Evolutionary conservation across 176 grass and related monocot genomes (phyloP), one percentile per base, ranked within the genome.

Genomic region (Oryza meyeriana): DNA sequence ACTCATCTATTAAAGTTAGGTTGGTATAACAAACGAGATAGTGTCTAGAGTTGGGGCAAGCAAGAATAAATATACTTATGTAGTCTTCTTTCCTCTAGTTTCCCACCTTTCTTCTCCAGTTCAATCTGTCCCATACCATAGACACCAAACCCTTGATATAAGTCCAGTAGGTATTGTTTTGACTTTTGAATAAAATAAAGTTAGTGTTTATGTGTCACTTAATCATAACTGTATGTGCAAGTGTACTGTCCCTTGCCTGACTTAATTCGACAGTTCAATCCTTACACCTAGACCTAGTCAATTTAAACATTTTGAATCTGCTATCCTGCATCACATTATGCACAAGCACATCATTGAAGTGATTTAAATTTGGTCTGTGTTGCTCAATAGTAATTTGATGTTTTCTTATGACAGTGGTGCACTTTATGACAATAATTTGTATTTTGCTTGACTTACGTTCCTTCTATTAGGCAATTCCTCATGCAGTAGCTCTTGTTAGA

Each of bases 401-500:
- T 83, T 83, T 38, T 73, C 29, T 33, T 31, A 91, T 72, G 34
- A 8, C 71, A 88, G 66, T 67, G 62, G 48, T 68, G 38, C 14
- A 33, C 35, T 42, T 42, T 10, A 70, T 74, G 20, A 36, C 12
- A 44, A 55, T 12, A 64, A 78, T 8, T 72, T 18, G n/a, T 80
- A 25, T 64, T 22, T 64, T 65, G 28, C 36, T 59, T 78, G 74
- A 39, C 67, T 55, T 75, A 42, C 76, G 48, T 58, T 86, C 24
- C 24, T 86, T 71, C 12, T 72, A 70, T 71, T 85, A 98, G 95
- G 95, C 95, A 44, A 93, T 98, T 74, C 95, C 92, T 39, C 95
- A 93, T 72, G 95, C 95, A 22, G 82, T 98, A 77, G 86, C 95
- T 93, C 86, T 95, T 75, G 87, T 89, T 86, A 93, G 95, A 82